Conservation (phyloP, 768 basidiomycete genomes). For the Vishniacozyma victoriae region DNA sequence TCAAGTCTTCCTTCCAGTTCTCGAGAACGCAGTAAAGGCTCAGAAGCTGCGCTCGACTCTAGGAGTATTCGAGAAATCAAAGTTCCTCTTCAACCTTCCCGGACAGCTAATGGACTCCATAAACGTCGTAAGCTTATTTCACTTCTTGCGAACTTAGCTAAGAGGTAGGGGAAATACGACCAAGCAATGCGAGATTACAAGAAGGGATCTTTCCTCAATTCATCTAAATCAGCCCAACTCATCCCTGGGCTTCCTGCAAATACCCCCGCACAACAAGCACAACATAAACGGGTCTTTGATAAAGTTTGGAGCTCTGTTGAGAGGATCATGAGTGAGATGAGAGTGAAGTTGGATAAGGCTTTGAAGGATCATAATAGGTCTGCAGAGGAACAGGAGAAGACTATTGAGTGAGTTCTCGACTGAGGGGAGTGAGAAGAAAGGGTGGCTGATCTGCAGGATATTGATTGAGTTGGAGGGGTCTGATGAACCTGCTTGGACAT, state of each 20-base stretch:
- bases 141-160: background rate
- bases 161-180: constrained; percentile 80
- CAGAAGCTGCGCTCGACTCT: constrained; percentile 86
- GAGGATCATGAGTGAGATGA: constrained; percentile 89
- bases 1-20: constrained; percentile 88
- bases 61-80: constrained; percentile 90
- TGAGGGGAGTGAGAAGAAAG: background rate
- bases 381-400: constrained; percentile 93
- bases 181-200: constrained; percentile 92
- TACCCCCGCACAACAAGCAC: constrained; percentile 60
- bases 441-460: constrained; percentile 54
- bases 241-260: constrained; percentile 54
- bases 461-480: constrained; percentile 75
- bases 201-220: constrained; percentile 85
- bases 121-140: constrained; percentile 61
- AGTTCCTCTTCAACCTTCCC: constrained; percentile 98
- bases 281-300: constrained; percentile 86
- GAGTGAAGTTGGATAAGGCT: constrained; percentile 65
- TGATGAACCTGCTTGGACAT: constrained; percentile 92
- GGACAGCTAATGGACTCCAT: constrained; percentile 80
- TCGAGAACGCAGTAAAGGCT: constrained; percentile 92
- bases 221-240: constrained; percentile 80
- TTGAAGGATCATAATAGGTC: constrained; percentile 71
- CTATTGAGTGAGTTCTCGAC: constrained; percentile 69
- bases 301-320: constrained; percentile 95